Percentiles rank a stretch among this genome's conserved stretches.
Conservation (phyloP, 495 filamentous ascomycete genomes). For the Lentithecium fluviatile region DNA sequence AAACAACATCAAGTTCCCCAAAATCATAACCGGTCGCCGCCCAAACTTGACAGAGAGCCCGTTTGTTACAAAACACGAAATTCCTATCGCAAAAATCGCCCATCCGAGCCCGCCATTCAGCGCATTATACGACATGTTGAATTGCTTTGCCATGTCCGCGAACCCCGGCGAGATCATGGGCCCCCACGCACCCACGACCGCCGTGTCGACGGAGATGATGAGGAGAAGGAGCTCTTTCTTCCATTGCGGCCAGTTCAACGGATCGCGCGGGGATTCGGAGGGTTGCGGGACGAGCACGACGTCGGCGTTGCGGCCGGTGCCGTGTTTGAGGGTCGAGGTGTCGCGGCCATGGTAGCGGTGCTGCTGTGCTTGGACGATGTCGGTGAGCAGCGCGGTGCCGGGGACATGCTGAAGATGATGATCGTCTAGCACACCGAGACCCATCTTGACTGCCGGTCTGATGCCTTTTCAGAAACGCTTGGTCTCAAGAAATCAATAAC, state of each 20-base stretch:
- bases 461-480: no score
- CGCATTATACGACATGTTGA: conserved; percentile 41
- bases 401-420: conserved; percentile 27
- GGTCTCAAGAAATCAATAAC: no score
- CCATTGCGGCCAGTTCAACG: conserved; percentile 50
- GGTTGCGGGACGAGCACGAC: conserved; percentile 53
- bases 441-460: conserved; percentile 22
- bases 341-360: conserved; percentile 40
- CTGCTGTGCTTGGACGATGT: conserved; percentile 13
- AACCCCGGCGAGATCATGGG: conserved; percentile 45
- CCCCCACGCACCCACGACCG: conserved; percentile 44
- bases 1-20: conserved; percentile 32
- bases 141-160: conserved; percentile 44
- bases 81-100: conserved; percentile 29
- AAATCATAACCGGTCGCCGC: conserved; percentile 28
- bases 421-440: conserved; percentile 26
- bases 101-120: conserved; percentile 41
- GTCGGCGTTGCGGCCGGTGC: conserved; percentile 36
- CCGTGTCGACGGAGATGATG: conserved; percentile 43
- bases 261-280: conserved; percentile 49
- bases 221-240: conserved; percentile 47
- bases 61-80: conserved; percentile 24
- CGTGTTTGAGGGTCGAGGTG: conserved; percentile 46
- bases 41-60: conserved; percentile 26
- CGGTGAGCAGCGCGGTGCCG: conserved; percentile 35